Evolutionary conservation across 1,284 basidiomycete genomes (phyloP).

Genomic region (Xerocomus cyaneibrunnescens): DNA sequence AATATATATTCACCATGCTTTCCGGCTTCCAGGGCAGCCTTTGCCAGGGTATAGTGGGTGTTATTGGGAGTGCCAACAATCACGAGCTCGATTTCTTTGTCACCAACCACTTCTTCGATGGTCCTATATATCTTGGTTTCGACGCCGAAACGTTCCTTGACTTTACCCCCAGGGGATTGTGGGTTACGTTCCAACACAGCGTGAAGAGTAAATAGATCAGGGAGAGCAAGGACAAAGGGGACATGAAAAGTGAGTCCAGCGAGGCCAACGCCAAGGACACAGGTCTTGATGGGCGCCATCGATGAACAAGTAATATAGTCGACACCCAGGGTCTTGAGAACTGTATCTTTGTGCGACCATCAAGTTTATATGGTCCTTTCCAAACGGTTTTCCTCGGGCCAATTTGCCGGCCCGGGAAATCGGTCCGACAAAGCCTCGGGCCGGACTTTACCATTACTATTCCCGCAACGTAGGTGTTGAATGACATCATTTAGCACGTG

Average conservation of each 20-base stretch:
- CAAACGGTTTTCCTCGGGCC: too few species aligned
- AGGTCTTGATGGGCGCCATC: constrained; percentile 58
- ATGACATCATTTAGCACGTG: constrained; percentile 21
- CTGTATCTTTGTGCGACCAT: background rate
- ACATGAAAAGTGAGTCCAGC: constrained; percentile 76
- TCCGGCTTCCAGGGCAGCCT: constrained; percentile 64
- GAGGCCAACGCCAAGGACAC: constrained; percentile 75
- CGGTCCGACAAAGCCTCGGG: too few species aligned
- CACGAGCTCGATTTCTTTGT: constrained; percentile 63
- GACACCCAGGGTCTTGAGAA: background rate
- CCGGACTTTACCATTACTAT: too few species aligned
- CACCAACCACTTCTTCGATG: constrained; percentile 55
- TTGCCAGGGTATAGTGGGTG: constrained; percentile 75
- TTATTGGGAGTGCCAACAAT: constrained; percentile 79
- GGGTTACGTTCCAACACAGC: constrained; percentile 69
- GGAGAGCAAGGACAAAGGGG: constrained; percentile 76
- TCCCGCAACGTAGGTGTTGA: background rate
- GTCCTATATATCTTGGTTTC: constrained; percentile 54
- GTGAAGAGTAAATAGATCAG: constrained; percentile 68
- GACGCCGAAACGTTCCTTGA: constrained; percentile 62
- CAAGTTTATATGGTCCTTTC: constrained; percentile 16
- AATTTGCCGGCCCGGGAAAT: too few species aligned
- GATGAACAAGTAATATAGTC: background rate
- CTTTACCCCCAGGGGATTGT: constrained; percentile 55
- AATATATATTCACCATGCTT: constrained; percentile 63